A percentile compares a stretch with the other conserved stretches of the same genome.
phyloP scores from a whole-genome alignment of 495 filamentous ascomycete species.

The Cryomyces minteri region DNA sequence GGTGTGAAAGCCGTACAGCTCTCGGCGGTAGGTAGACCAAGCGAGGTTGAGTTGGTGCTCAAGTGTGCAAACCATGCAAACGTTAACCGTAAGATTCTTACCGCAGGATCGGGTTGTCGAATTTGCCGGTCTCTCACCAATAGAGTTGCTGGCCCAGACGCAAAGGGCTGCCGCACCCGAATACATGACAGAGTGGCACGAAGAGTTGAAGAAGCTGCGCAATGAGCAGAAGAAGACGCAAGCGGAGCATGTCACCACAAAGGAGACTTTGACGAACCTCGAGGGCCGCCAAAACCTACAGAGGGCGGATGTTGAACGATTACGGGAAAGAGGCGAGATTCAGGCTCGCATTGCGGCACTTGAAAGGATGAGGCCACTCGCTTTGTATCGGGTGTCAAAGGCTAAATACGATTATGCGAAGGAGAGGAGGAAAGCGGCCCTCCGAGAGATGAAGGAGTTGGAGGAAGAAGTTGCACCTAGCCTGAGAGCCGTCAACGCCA shows the following conservation, averaged over 20 bases:
- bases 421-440: slow-evolving; percentile 19
- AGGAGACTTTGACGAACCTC: slow-evolving; percentile 42
- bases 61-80: background rate
- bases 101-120: slow-evolving; percentile 93
- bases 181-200: slow-evolving; percentile 65
- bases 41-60: slow-evolving; percentile 7
- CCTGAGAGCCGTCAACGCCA: slow-evolving; percentile 19
- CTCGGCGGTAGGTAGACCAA: background rate
- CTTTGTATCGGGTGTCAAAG: slow-evolving; percentile 34
- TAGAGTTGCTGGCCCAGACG: slow-evolving; percentile 75
- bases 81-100: slow-evolving; percentile 34
- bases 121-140: slow-evolving; percentile 67
- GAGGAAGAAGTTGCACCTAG: slow-evolving; percentile 46
- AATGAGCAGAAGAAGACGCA: slow-evolving; percentile 48
- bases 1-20: background rate
- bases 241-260: slow-evolving; percentile 34
- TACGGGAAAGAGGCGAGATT: slow-evolving; percentile 55
- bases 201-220: slow-evolving; percentile 49
- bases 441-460: slow-evolving; percentile 19
- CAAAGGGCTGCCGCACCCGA: slow-evolving; percentile 69
- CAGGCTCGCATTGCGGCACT: slow-evolving; percentile 46
- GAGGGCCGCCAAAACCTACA: slow-evolving; percentile 60
- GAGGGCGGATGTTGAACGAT: slow-evolving; percentile 65
- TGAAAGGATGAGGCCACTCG: slow-evolving; percentile 42
- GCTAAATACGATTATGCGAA: slow-evolving; percentile 24